Evolutionary conservation across 768 basidiomycete species (phyloP).

Genomic region (Kwoniella bestiolae): DNA sequence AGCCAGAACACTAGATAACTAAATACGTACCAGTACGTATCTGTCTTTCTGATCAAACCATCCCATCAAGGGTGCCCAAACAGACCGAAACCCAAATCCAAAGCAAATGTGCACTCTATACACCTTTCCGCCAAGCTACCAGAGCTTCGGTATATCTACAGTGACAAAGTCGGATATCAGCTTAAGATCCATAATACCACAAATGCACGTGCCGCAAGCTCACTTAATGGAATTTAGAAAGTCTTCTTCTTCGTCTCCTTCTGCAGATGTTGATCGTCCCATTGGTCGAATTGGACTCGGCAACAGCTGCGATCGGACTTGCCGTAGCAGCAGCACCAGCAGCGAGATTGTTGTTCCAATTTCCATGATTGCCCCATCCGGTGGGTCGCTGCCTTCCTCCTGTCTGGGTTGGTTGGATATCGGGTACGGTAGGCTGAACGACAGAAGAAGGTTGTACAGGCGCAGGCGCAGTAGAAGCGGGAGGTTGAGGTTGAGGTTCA

Average conservation of each 20-base stretch:
- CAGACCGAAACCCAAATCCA: too few species aligned
- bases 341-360: background rate
- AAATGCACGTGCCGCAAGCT: background rate
- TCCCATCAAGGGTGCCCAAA: too few species aligned
- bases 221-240: conserved; percentile 8
- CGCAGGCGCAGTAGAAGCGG: background rate
- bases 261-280: background rate
- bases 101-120: too few species aligned
- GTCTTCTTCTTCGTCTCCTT: conserved; percentile 7
- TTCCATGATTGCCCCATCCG: background rate
- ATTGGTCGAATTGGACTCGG: background rate
- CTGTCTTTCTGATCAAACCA: too few species aligned
- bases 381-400: background rate
- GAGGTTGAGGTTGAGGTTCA: background rate
- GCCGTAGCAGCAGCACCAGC: background rate
- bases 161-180: too few species aligned
- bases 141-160: too few species aligned
- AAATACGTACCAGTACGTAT: too few species aligned
- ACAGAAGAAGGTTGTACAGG: background rate
- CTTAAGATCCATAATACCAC: background rate
- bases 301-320: conserved; percentile 7
- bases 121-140: too few species aligned
- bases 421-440: background rate
- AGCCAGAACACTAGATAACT: too few species aligned
- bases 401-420: background rate